phyloP scores from a whole-genome alignment of 2,329 filamentous ascomycete genomes.

The Monosporascus sp. region DNA sequence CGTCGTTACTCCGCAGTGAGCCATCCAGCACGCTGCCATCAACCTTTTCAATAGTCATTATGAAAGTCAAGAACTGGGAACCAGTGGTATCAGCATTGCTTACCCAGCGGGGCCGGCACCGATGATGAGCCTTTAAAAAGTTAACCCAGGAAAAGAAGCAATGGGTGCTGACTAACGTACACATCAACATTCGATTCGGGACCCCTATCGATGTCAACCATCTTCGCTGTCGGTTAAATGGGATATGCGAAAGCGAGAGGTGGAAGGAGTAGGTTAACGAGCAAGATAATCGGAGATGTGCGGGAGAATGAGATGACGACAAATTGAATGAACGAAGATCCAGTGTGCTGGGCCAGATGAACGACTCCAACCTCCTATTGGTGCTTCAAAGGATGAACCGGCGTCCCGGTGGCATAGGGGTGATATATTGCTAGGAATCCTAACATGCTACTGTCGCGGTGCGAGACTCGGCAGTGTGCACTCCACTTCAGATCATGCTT shows the following conservation, averaged over 20 bases:
- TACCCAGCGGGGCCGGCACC: conserved; percentile 27
- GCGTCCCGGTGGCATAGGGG: too few relatives aligned
- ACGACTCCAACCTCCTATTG: too few relatives aligned
- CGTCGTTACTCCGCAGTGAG: conserved; percentile 33
- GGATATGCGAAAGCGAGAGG: too few relatives aligned
- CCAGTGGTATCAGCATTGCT: neutral
- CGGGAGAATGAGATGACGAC: too few relatives aligned
- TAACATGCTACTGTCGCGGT: too few relatives aligned
- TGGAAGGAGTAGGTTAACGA: neutral
- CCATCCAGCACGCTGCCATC: conserved; percentile 40
- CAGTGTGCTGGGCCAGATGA: too few relatives aligned
- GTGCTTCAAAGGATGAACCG: too few relatives aligned
- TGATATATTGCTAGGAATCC: too few relatives aligned
- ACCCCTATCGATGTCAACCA: conserved; percentile 3
- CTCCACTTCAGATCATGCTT: too few relatives aligned
- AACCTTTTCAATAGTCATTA: conserved; percentile 18
- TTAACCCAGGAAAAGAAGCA: neutral
- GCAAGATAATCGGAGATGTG: neutral
- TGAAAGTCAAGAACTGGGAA: neutral
- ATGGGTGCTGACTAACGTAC: conserved; percentile 5
- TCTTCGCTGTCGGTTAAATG: neutral
- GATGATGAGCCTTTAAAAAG: conserved; percentile 17
- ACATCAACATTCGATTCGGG: conserved; percentile 18
- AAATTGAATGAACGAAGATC: too few relatives aligned
- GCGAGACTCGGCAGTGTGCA: too few relatives aligned